These are phyloP conservation scores for Hypoxylon perforatum DNA, from an alignment of 495 filamentous ascomycete genomes.

Conservation along the genomic window DNA sequence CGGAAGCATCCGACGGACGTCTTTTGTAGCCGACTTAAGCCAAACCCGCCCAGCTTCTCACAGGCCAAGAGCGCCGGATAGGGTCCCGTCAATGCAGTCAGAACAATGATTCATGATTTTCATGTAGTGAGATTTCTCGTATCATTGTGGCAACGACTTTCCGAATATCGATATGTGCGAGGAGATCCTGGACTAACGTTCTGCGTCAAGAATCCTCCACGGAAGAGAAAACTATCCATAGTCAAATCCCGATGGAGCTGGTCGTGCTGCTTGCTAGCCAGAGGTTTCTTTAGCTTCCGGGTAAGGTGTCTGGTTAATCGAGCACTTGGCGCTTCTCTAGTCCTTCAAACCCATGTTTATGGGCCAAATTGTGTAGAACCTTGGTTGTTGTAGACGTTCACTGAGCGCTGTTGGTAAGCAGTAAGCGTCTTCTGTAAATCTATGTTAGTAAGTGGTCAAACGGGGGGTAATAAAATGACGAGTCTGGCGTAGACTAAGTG, in stretches of 20 bases:
- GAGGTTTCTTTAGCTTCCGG: background rate
- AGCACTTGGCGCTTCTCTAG: background rate
- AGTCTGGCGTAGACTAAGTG: background rate
- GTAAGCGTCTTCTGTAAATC: background rate
- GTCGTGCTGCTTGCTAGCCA: background rate
- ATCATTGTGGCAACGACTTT: background rate
- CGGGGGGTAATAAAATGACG: background rate
- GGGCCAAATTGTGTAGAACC: background rate
- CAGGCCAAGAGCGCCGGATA: background rate
- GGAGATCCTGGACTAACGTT: background rate
- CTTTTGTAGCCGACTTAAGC: constrained; percentile 3
- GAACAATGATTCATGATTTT: background rate
- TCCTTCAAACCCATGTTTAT: background rate
- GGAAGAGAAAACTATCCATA: background rate
- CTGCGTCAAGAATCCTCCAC: background rate
- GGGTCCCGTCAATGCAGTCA: background rate
- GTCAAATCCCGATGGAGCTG: background rate
- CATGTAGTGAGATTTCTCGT: constrained; percentile 4
- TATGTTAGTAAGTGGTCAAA: background rate
- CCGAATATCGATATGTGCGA: background rate
- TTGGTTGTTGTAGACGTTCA: background rate
- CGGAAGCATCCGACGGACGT: constrained; percentile 1
- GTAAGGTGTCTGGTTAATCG: background rate
- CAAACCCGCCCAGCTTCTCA: constrained; percentile 4
- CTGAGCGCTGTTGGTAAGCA: background rate